These are phyloP conservation scores for Haplosporangium sp. DNA, from an alignment of 371 early-diverging fungal species.

Conservation along the genomic window DNA sequence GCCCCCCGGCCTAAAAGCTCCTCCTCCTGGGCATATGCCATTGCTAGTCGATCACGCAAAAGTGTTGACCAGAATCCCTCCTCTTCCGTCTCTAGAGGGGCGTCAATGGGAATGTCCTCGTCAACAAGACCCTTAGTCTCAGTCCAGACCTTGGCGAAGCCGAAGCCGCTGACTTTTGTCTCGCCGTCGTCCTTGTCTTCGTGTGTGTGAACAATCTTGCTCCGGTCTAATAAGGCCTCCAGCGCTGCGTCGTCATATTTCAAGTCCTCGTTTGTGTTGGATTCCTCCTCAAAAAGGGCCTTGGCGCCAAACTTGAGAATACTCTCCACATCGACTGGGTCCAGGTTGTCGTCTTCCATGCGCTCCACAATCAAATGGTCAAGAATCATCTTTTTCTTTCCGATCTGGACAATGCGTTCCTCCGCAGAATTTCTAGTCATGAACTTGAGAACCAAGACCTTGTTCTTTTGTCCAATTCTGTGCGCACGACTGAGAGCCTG, in stretches of 20 bases:
- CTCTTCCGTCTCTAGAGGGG: slow-evolving; percentile 41
- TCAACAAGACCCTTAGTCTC: slow-evolving; percentile 52
- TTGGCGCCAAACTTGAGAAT: slow-evolving; percentile 87
- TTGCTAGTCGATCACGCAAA: slow-evolving; percentile 43
- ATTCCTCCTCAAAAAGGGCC: slow-evolving; percentile 75
- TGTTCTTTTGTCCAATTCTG: slow-evolving; percentile 94
- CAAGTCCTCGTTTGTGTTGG: slow-evolving; percentile 60
- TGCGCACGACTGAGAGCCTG: slow-evolving; percentile 95
- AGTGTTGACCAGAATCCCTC: slow-evolving; percentile 53
- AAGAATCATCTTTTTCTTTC: slow-evolving; percentile 86
- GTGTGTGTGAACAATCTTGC: slow-evolving; percentile 52
- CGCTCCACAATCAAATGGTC: slow-evolving; percentile 88
- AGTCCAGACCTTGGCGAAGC: slow-evolving; percentile 56
- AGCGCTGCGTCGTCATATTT: slow-evolving; percentile 69
- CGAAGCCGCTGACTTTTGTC: slow-evolving; percentile 51
- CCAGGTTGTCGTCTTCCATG: slow-evolving; percentile 73
- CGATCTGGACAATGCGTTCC: slow-evolving; percentile 85
- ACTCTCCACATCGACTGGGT: slow-evolving; percentile 72
- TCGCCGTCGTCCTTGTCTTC: slow-evolving; percentile 40
- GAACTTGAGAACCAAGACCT: slow-evolving; percentile 87
- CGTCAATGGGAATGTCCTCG: slow-evolving; percentile 52
- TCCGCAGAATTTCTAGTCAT: slow-evolving; percentile 83
- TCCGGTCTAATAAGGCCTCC: slow-evolving; percentile 74
- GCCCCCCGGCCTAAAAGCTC: slow-evolving; percentile 50
- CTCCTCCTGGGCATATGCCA: slow-evolving; percentile 45